Conservation (phyloP, 768 basidiomycete genomes). For the Suillus subalutaceus region DNA sequence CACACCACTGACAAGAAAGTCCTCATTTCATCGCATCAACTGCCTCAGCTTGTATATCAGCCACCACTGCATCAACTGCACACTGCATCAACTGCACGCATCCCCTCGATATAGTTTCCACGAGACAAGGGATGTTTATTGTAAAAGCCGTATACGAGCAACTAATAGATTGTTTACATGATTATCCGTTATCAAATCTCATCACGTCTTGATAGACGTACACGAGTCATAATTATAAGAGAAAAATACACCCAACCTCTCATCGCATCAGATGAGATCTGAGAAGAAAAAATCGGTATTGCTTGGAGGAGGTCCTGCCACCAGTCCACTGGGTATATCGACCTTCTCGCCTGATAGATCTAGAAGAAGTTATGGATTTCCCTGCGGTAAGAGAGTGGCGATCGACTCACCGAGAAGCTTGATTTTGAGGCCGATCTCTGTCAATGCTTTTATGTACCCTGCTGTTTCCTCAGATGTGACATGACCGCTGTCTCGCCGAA, state of each 20-base stretch:
- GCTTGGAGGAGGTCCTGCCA: slow-evolving; percentile 75
- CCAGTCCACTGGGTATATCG: slow-evolving; percentile 81
- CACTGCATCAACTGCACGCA: slow-evolving; percentile 65
- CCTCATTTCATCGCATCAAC: slow-evolving; percentile 24
- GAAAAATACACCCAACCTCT: slow-evolving; percentile 18
- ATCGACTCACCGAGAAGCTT: slow-evolving; percentile 72
- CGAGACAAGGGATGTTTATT: slow-evolving; percentile 21
- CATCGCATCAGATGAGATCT: slow-evolving; percentile 45
- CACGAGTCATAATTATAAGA: slow-evolving; percentile 11
- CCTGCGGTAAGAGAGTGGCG: neutral
- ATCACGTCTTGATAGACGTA: slow-evolving; percentile 17
- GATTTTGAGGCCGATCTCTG: slow-evolving; percentile 91
- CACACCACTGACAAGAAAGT: slow-evolving; percentile 28
- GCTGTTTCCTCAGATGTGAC: slow-evolving; percentile 85
- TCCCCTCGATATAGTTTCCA: slow-evolving; percentile 21
- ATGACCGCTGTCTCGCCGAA: slow-evolving; percentile 79
- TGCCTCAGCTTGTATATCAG: slow-evolving; percentile 28
- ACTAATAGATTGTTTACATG: slow-evolving; percentile 27
- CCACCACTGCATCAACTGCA: slow-evolving; percentile 63
- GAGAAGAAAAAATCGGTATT: slow-evolving; percentile 89
- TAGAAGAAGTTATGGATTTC: slow-evolving; percentile 31
- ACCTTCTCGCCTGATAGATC: slow-evolving; percentile 90
- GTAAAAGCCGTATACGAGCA: slow-evolving; percentile 24
- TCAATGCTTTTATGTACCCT: slow-evolving; percentile 82
- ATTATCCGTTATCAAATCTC: slow-evolving; percentile 17